Percentiles rank a stretch among this genome's conserved stretches.
Conservation (phyloP, 2,329 filamentous ascomycete genomes). For the Botrytis elliptica region DNA sequence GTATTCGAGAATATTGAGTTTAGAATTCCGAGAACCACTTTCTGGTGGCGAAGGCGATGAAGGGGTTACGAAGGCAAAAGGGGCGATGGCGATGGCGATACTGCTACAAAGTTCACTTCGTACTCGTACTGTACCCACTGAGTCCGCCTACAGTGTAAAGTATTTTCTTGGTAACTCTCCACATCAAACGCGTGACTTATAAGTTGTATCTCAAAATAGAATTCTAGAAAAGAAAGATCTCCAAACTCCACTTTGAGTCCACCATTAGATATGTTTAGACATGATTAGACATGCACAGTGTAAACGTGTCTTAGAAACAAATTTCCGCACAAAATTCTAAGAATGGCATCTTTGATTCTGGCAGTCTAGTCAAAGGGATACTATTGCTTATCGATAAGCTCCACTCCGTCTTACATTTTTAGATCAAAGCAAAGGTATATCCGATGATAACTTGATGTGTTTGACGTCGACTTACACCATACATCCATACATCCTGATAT, state of each 20-base stretch:
- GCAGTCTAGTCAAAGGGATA: background rate
- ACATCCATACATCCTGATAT: background rate
- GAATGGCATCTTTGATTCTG: background rate
- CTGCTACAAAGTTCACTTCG: background rate
- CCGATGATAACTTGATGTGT: background rate
- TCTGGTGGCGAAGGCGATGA: constrained; percentile 3
- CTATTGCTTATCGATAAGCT: constrained; percentile 10
- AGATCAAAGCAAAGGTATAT: background rate
- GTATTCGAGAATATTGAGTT: background rate
- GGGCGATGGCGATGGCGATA: constrained; percentile 2
- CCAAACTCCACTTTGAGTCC: background rate
- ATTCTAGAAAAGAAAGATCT: background rate
- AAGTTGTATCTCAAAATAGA: constrained; percentile 9
- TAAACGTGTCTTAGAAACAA: background rate
- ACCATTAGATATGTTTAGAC: background rate
- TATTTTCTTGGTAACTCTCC: background rate
- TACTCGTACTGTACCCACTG: constrained; percentile 7
- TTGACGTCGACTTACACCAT: background rate
- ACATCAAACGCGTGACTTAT: background rate
- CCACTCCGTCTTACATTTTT: background rate
- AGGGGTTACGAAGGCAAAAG: background rate
- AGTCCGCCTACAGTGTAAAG: background rate
- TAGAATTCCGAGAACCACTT: background rate
- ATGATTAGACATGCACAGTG: background rate
- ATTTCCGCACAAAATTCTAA: background rate